A percentile compares a stretch with the other conserved stretches of the same genome.
These are phyloP conservation scores for Mycena floridula DNA, from an alignment of 768 basidiomycete genomes.

Conservation along the genomic window DNA sequence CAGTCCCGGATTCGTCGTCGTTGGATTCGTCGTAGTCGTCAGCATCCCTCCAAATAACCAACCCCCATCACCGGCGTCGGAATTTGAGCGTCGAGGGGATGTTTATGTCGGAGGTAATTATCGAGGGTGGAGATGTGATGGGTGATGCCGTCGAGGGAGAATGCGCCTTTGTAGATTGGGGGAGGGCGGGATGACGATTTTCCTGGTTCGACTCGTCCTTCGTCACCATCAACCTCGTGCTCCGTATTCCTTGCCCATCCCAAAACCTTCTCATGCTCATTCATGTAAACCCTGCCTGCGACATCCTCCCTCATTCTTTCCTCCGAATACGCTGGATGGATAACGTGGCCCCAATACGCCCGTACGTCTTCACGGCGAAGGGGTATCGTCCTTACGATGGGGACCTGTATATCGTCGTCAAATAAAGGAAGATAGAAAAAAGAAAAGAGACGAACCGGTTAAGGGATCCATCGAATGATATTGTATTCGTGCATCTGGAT, in stretches of 20 bases:
- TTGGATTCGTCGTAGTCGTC: slow-evolving; percentile 64
- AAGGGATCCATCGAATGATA: slow-evolving; percentile 43
- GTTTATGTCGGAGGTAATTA: slow-evolving; percentile 61
- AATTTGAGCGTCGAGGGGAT: slow-evolving; percentile 29
- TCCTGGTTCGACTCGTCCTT: no score
- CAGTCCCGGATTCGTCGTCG: no score
- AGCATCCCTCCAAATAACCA: slow-evolving; percentile 74
- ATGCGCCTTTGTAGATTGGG: slow-evolving; percentile 28
- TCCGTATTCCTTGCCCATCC: no score
- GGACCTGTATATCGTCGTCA: slow-evolving; percentile 58
- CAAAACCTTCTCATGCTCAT: no score
- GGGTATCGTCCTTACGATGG: not conserved
- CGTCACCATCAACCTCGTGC: no score
- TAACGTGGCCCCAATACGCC: no score
- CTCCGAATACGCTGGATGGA: no score
- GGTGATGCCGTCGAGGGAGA: no score
- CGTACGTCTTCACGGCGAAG: not conserved
- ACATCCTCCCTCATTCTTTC: slow-evolving; percentile 58
- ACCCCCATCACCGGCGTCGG: slow-evolving; percentile 28
- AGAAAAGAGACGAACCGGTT: slow-evolving; percentile 59
- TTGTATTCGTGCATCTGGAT: slow-evolving; percentile 72
- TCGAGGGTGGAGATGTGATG: slow-evolving; percentile 70
- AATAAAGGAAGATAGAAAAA: slow-evolving; percentile 56
- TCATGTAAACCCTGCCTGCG: slow-evolving; percentile 42
- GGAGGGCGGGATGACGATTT: no score